phyloP scores from a whole-genome alignment of 768 basidiomycete species.

The Tulasnella sp. region DNA sequence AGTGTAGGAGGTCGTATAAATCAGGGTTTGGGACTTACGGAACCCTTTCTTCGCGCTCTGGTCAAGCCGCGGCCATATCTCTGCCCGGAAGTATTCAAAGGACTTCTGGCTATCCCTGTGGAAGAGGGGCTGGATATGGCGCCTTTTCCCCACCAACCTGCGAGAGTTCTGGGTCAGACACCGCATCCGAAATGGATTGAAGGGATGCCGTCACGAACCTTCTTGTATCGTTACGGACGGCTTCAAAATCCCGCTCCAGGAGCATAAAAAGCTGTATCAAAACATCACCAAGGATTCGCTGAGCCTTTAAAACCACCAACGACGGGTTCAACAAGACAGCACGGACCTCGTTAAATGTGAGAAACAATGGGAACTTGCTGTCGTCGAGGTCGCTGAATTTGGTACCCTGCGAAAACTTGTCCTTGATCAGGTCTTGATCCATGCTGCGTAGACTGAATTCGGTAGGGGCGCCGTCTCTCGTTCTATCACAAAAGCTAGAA shows the following conservation, averaged over 20 bases:
- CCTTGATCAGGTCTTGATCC: slow-evolving; percentile 31
- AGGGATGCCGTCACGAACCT: no score
- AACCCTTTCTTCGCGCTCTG: neutral
- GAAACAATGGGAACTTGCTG: slow-evolving; percentile 56
- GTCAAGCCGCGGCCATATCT: slow-evolving; percentile 9
- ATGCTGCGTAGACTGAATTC: slow-evolving; percentile 36
- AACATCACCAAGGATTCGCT: no score
- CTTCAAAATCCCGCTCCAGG: slow-evolving; percentile 30
- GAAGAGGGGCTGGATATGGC: neutral
- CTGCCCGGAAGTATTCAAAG: slow-evolving; percentile 7
- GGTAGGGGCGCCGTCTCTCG: neutral
- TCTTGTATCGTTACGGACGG: no score
- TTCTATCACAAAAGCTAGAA: neutral
- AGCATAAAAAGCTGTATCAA: slow-evolving; percentile 36
- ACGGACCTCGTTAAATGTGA: slow-evolving; percentile 59
- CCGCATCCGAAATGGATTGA: no score
- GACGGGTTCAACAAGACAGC: no score
- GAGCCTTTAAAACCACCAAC: no score
- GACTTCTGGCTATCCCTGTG: neutral
- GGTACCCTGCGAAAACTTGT: slow-evolving; percentile 38
- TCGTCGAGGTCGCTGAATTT: slow-evolving; percentile 48
- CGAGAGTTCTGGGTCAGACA: no score
- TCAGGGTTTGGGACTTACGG: neutral
- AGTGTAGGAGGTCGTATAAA: neutral
- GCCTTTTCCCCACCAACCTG: no score